Conservation (phyloP, 192 early-diverging fungal genomes). For the Podila clonocystis region DNA sequence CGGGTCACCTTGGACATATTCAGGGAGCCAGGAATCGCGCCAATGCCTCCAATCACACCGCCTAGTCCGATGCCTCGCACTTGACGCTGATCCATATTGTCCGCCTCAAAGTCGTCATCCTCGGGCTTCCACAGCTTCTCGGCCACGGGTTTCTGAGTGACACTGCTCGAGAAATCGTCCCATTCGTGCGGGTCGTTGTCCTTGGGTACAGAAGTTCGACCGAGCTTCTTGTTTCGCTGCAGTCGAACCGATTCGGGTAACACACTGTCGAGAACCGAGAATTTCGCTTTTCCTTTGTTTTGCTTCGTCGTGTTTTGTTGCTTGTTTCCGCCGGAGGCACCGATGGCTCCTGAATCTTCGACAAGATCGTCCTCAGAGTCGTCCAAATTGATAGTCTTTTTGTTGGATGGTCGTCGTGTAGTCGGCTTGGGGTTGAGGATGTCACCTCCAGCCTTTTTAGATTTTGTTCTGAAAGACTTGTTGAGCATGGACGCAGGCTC, state of each 20-base stretch:
- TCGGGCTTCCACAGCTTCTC: conserved; percentile 45
- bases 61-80: conserved; percentile 41
- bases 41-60: conserved; percentile 41
- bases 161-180: conserved; percentile 23
- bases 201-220: not conserved
- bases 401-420: not conserved
- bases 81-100: conserved; percentile 32
- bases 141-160: conserved; percentile 3
- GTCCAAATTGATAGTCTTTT: conserved; percentile 15
- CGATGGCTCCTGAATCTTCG: not conserved
- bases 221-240: not conserved
- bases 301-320: not conserved
- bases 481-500: conserved; percentile 42
- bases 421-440: not conserved
- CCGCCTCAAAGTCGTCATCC: conserved; percentile 35
- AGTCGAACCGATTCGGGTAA: no score
- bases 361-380: conserved; percentile 27
- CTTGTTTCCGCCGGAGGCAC: not conserved
- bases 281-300: not conserved
- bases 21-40: conserved; percentile 34
- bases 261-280: not conserved
- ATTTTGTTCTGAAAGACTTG: conserved; percentile 9
- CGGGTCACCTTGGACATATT: conserved; percentile 21
- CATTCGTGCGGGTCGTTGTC: not conserved
- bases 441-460: not conserved